These are phyloP conservation scores for Coniochaeta prunicola DNA, from an alignment of 2,329 filamentous ascomycete genomes.

Conservation along the genomic window DNA sequence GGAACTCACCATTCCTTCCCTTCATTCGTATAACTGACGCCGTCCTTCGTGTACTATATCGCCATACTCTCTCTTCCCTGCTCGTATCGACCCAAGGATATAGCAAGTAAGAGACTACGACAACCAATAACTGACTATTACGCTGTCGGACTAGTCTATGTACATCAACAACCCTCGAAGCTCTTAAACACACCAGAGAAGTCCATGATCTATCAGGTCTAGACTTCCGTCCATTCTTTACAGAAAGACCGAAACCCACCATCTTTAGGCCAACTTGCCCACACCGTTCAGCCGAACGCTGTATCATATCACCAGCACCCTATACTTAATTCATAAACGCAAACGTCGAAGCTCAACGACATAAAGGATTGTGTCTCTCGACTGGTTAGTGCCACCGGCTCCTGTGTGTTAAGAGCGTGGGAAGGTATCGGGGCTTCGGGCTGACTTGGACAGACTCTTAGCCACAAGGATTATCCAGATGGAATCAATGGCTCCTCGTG, in stretches of 20 bases:
- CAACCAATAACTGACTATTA: slow-evolving; percentile 5
- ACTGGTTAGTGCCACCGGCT: not conserved
- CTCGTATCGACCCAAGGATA: slow-evolving; percentile 2
- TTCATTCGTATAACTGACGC: slow-evolving; percentile 23
- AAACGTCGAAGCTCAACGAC: not conserved
- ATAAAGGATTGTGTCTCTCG: not conserved
- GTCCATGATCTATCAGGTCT: slow-evolving; percentile 14
- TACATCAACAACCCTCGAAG: slow-evolving; percentile 23
- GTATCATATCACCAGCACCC: slow-evolving; percentile 6
- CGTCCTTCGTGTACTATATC: slow-evolving; percentile 12
- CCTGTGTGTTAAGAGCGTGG: not conserved
- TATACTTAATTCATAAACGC: slow-evolving; percentile 17
- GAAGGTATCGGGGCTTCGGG: too few species aligned
- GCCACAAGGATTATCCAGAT: slow-evolving; percentile 38
- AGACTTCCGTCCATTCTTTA: slow-evolving; percentile 40
- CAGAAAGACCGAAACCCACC: slow-evolving; percentile 22
- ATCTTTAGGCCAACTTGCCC: slow-evolving; percentile 28
- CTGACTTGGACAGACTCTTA: slow-evolving; percentile 11
- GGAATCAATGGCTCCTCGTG: slow-evolving; percentile 54
- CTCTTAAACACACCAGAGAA: slow-evolving; percentile 18
- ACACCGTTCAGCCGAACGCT: slow-evolving; percentile 15
- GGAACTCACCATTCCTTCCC: slow-evolving; percentile 32
- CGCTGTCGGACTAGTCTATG: slow-evolving; percentile 22
- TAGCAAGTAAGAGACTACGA: slow-evolving; percentile 7
- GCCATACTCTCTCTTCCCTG: slow-evolving; percentile 4